Conservation (phyloP, 805 yeast genomes). For the Candida pseudoglaebosa region DNA sequence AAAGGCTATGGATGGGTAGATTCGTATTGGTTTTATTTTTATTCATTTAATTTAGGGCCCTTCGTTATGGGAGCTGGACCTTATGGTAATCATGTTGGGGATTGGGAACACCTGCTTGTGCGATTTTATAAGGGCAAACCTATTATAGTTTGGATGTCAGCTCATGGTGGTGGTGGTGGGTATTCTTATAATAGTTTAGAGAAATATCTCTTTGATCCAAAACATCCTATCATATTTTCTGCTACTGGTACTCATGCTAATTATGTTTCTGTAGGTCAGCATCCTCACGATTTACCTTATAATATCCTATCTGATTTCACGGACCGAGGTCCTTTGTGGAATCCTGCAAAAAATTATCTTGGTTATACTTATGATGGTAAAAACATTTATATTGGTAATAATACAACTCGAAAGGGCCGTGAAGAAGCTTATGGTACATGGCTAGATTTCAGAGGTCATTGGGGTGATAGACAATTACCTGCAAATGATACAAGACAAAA, state of each 20-base stretch:
- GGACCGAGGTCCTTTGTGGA: slow-evolving; percentile 95
- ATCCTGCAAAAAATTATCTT: slow-evolving; percentile 75
- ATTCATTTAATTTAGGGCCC: slow-evolving; percentile 92
- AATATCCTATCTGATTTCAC: slow-evolving; percentile 89
- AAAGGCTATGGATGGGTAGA: slow-evolving; percentile 95
- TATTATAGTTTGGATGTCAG: slow-evolving; percentile 89
- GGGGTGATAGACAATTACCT: slow-evolving; percentile 82
- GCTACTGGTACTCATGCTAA: slow-evolving; percentile 98
- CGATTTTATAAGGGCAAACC: slow-evolving; percentile 82
- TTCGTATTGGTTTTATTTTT: slow-evolving; percentile 94
- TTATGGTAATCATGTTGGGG: slow-evolving; percentile 95
- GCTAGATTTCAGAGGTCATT: slow-evolving; percentile 76
- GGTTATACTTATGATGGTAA: slow-evolving; percentile 77
- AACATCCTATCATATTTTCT: slow-evolving; percentile 73
- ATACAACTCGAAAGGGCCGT: slow-evolving; percentile 47
- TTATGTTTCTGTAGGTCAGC: slow-evolving; percentile 93
- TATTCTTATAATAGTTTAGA: slow-evolving; percentile 75
- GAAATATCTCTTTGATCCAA: slow-evolving; percentile 42
- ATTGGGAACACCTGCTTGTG: slow-evolving; percentile 94
- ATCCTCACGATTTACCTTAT: slow-evolving; percentile 92
- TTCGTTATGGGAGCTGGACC: slow-evolving; percentile 98
- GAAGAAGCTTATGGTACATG: slow-evolving; percentile 62
- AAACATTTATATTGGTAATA: slow-evolving; percentile 40
- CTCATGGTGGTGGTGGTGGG: slow-evolving; percentile 97
- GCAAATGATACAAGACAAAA: slow-evolving; percentile 73